phyloP scores from a whole-genome alignment of 805 yeast genomes.

The Teunomyces pallodes region DNA sequence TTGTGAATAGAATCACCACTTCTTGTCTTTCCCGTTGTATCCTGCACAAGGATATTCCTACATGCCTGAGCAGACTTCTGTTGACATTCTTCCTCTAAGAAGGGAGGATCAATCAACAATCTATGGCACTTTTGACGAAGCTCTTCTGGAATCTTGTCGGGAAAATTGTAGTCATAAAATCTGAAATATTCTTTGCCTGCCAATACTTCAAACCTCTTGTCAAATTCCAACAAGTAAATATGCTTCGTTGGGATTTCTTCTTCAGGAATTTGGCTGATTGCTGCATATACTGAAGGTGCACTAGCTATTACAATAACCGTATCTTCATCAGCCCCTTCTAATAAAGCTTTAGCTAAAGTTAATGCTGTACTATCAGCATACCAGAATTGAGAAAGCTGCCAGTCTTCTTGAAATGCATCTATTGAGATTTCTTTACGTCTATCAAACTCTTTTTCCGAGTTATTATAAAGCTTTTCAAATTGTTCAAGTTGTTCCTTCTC shows the following conservation, averaged over 20 bases:
- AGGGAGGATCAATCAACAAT: constrained; percentile 84
- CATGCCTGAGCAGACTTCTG: constrained; percentile 57
- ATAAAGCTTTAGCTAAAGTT: constrained; percentile 61
- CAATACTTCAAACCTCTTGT: constrained; percentile 68
- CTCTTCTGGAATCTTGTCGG: constrained; percentile 56
- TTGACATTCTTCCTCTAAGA: constrained; percentile 79
- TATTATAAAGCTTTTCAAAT: constrained; percentile 51
- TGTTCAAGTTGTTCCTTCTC: constrained; percentile 55
- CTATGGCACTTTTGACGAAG: constrained; percentile 66
- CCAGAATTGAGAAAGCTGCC: constrained; percentile 96
- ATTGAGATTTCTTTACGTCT: constrained; percentile 45
- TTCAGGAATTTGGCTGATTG: constrained; percentile 55
- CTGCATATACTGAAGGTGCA: constrained; percentile 93
- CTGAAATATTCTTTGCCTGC: constrained; percentile 68
- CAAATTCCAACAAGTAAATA: constrained; percentile 76
- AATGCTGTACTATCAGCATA: constrained; percentile 74
- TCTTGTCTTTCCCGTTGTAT: constrained; percentile 35
- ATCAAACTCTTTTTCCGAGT: constrained; percentile 58
- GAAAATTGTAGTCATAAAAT: constrained; percentile 73
- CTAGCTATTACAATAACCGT: constrained; percentile 75
- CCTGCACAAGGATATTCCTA: constrained; percentile 48
- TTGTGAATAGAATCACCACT: constrained; percentile 44
- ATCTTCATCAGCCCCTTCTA: constrained; percentile 71
- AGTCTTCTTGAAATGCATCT: constrained; percentile 80
- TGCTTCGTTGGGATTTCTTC: constrained; percentile 60